A percentile compares a stretch with the other conserved stretches of the same genome.
These are phyloP conservation scores for Trypanosoma brucei DNA, from an alignment of 208 protist genomes.

Conservation along the genomic window DNA sequence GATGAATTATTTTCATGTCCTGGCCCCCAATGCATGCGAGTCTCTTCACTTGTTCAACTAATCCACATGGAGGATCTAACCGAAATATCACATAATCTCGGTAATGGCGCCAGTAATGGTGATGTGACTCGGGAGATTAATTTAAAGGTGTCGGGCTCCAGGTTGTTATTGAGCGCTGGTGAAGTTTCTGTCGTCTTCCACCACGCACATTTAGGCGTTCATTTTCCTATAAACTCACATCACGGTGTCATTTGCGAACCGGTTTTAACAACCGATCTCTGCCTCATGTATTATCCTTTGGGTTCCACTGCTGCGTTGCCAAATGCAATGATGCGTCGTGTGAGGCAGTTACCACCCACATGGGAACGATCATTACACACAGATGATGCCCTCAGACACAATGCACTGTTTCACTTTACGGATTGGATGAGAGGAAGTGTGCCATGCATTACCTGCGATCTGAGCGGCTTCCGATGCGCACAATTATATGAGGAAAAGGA, in stretches of 20 bases:
- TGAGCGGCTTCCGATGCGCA: constrained; percentile 40
- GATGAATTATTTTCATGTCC: constrained; percentile 5
- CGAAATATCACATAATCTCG: neutral
- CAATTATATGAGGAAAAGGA: constrained; percentile 47
- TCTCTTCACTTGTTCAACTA: constrained; percentile 13
- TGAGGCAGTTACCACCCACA: constrained; percentile 33
- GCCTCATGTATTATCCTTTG: constrained; percentile 52
- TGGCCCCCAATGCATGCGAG: neutral
- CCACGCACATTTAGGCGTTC: constrained; percentile 37
- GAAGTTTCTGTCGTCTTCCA: constrained; percentile 36
- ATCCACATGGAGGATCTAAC: neutral
- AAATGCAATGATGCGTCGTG: constrained; percentile 26
- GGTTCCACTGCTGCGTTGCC: constrained; percentile 23
- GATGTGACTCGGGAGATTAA: neutral
- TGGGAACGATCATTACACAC: constrained; percentile 36
- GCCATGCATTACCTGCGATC: constrained; percentile 26
- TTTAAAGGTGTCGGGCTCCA: neutral
- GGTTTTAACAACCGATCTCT: constrained; percentile 34
- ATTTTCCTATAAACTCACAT: constrained; percentile 39
- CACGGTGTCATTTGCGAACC: constrained; percentile 41
- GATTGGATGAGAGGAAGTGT: constrained; percentile 31
- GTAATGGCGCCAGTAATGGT: neutral
- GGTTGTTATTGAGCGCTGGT: neutral
- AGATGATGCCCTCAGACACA: constrained; percentile 54
- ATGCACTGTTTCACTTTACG: constrained; percentile 60